phyloP scores from a whole-genome alignment of 768 basidiomycete species.

The Mycena venus region DNA sequence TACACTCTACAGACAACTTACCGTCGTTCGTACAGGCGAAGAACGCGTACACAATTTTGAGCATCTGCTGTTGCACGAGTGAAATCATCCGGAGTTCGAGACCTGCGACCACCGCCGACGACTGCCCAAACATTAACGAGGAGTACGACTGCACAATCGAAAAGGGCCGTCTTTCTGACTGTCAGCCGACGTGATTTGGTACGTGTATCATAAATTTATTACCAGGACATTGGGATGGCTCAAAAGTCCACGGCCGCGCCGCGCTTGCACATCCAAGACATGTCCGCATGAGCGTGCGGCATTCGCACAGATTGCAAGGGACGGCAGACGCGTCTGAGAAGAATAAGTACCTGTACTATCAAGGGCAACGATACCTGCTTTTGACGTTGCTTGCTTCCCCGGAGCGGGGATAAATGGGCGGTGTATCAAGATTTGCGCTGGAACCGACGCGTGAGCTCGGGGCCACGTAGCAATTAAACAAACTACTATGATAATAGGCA shows the following conservation, averaged over 20 bases:
- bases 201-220: background rate
- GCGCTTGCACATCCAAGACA: conserved; percentile 59
- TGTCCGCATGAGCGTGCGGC: conserved; percentile 62
- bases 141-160: conserved; percentile 54
- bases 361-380: background rate
- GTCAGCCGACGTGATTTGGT: background rate
- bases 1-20: background rate
- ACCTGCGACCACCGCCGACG: conserved; percentile 40
- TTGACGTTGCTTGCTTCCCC: background rate
- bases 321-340: conserved; percentile 45
- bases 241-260: too few species aligned
- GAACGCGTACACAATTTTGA: conserved; percentile 51
- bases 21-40: conserved; percentile 12
- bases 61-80: too few species aligned
- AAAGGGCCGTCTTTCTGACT: conserved; percentile 38
- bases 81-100: conserved; percentile 36
- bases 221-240: background rate
- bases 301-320: conserved; percentile 59
- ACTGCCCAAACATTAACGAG: conserved; percentile 58
- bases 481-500: conserved; percentile 9
- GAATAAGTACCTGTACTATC: background rate
- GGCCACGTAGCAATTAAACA: background rate
- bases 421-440: conserved; percentile 21
- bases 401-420: conserved; percentile 13
- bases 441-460: background rate